A percentile compares a stretch with the other conserved stretches of the same genome.
These are phyloP conservation scores for Acidiella bohemica DNA, from an alignment of 495 filamentous ascomycete genomes.

Conservation along the genomic window DNA sequence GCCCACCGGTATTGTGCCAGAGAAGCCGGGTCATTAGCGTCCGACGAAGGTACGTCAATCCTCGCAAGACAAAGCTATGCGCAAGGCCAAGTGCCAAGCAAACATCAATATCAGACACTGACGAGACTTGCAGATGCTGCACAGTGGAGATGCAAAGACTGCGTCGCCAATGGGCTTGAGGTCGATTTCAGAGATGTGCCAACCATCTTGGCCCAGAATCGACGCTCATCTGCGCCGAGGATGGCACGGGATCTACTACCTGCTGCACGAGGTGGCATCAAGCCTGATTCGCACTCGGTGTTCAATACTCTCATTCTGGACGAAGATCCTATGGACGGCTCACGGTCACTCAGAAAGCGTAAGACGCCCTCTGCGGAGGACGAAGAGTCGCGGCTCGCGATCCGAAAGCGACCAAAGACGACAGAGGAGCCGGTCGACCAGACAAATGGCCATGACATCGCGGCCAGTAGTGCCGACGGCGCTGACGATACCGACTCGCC, in stretches of 20 bases:
- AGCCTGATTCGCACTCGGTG: constrained; percentile 72
- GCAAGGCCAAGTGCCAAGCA: constrained; percentile 12
- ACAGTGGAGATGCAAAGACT: constrained; percentile 70
- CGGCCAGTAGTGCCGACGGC: constrained; percentile 2
- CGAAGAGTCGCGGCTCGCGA: constrained; percentile 33
- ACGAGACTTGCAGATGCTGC: constrained; percentile 37
- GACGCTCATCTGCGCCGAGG: constrained; percentile 29
- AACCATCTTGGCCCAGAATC: constrained; percentile 21
- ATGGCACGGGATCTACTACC: constrained; percentile 61
- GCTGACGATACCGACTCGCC: constrained; percentile 13
- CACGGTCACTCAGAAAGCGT: constrained; percentile 73
- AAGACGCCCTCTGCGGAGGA: constrained; percentile 48
- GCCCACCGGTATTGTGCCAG: constrained; percentile 92
- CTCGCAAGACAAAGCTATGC: neutral
- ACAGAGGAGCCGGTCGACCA: constrained; percentile 5
- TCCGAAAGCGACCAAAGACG: constrained; percentile 25
- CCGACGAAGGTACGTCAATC: constrained; percentile 48
- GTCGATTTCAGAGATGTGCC: constrained; percentile 30
- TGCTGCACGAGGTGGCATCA: constrained; percentile 50
- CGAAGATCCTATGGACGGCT: constrained; percentile 74
- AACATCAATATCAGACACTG: constrained; percentile 5
- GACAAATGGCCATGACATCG: neutral
- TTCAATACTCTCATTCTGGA: constrained; percentile 69
- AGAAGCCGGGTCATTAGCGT: constrained; percentile 54
- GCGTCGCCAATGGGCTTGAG: constrained; percentile 49